Percentiles rank a stretch among this genome's conserved stretches.
Evolutionary conservation across 2,329 filamentous ascomycete genomes (phyloP).

Genomic region (Aureobasidium sp.): DNA sequence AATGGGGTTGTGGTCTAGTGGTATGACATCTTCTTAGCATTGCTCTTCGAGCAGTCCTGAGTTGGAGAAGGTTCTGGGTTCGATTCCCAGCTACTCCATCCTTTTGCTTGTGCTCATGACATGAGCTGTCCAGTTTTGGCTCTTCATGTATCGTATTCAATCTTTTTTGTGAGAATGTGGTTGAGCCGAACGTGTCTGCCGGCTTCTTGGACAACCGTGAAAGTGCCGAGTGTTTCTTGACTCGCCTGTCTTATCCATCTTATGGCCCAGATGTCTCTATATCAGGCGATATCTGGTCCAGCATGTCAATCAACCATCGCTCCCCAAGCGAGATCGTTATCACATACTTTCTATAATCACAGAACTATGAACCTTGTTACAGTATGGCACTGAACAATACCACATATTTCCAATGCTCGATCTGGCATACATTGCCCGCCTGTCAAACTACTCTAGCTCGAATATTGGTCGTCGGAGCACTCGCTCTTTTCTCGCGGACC

Average conservation of each 20-base stretch:
- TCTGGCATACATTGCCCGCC: not conserved
- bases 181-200: not conserved
- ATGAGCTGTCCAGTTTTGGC: not conserved
- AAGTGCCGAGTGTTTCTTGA: not conserved
- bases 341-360: not conserved
- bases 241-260: not conserved
- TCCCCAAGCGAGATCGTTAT: not conserved
- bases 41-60: constrained; percentile 6
- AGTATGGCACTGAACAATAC: not conserved
- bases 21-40: constrained; percentile 15
- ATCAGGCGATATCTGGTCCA: not conserved
- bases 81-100: constrained; percentile 12
- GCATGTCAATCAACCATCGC: not conserved
- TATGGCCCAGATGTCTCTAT: not conserved
- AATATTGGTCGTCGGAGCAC: too few relatives aligned
- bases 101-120: not conserved
- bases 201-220: not conserved
- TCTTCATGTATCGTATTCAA: not conserved
- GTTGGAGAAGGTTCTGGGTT: constrained; percentile 14
- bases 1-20: constrained; percentile 13
- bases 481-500: constrained; percentile 4
- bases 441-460: too few relatives aligned
- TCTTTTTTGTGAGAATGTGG: not conserved
- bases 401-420: not conserved
- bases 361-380: not conserved